A percentile compares a stretch with the other conserved stretches of the same genome.
These are phyloP conservation scores for Chamaenerion angustifolium DNA, from an alignment of 345 rosid genomes.

Conservation along the genomic window DNA sequence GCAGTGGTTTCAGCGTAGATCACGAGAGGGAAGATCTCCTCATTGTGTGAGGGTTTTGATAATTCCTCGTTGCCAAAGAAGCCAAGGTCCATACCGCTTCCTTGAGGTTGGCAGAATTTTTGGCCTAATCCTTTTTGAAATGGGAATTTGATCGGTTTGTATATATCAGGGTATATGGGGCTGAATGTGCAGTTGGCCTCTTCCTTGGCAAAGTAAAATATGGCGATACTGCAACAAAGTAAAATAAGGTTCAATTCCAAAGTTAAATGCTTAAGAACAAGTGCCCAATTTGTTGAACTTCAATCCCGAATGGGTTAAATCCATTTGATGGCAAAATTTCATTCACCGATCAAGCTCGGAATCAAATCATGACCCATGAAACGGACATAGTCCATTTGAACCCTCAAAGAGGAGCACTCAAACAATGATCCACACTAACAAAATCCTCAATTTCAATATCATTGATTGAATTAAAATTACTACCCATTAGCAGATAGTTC, in stretches of 20 bases:
- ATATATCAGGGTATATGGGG: slow-evolving; percentile 17
- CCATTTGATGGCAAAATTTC: too few species aligned
- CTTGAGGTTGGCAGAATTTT: slow-evolving; percentile 28
- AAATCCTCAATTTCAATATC: too few species aligned
- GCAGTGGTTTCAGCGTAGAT: slow-evolving; percentile 22
- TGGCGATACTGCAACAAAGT: slow-evolving; percentile 19
- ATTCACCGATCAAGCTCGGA: too few species aligned
- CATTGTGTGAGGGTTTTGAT: slow-evolving; percentile 16
- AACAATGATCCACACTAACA: too few species aligned
- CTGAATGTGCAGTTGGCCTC: slow-evolving; percentile 22
- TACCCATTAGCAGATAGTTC: too few species aligned
- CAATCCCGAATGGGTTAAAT: too few species aligned
- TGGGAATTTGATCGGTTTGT: slow-evolving; percentile 14
- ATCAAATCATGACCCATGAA: too few species aligned
- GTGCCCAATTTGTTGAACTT: too few species aligned
- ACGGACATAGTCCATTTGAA: too few species aligned
- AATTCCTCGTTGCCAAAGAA: slow-evolving; percentile 21
- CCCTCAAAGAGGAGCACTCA: too few species aligned
- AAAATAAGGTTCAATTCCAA: neutral
- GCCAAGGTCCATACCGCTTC: slow-evolving; percentile 33
- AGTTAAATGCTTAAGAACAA: too few species aligned
- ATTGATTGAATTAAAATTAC: too few species aligned
- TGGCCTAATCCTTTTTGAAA: slow-evolving; percentile 31
- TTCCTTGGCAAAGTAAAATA: slow-evolving; percentile 35
- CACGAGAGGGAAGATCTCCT: slow-evolving; percentile 24